phyloP scores from a whole-genome alignment of 148 eudicot species.

The Spergularia marina region DNA sequence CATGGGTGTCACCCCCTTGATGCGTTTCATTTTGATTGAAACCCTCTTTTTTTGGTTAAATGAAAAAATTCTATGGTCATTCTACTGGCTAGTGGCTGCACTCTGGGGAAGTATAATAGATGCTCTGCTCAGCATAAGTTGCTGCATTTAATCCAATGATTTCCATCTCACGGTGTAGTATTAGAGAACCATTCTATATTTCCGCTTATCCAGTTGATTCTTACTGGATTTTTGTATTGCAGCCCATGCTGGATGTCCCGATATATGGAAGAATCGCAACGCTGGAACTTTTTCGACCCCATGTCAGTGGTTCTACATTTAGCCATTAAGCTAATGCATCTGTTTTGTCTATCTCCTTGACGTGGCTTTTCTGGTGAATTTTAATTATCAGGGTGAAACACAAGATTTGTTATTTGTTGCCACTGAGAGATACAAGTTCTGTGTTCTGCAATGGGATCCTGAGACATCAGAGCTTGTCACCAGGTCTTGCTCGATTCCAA shows the following conservation, averaged over 20 bases:
- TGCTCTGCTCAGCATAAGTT: background rate
- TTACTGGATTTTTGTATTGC: slow-evolving; percentile 18
- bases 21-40: background rate
- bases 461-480: slow-evolving; percentile 83
- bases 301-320: slow-evolving; percentile 53
- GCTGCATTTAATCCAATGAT: background rate
- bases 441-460: slow-evolving; percentile 96
- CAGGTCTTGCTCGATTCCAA: slow-evolving; percentile 42
- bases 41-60: background rate
- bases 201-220: background rate
- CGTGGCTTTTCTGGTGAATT: slow-evolving; percentile 17
- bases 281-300: slow-evolving; percentile 90
- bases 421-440: slow-evolving; percentile 93
- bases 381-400: slow-evolving; percentile 70
- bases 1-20: background rate
- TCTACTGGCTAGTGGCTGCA: background rate
- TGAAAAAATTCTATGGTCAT: background rate
- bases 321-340: background rate
- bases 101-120: background rate
- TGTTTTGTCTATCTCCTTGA: background rate
- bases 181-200: background rate
- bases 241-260: slow-evolving; percentile 98
- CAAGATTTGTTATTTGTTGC: slow-evolving; percentile 94
- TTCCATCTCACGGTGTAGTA: background rate
- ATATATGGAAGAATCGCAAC: slow-evolving; percentile 98